phyloP scores from a whole-genome alignment of 2,329 filamentous ascomycete species.

The Penicillium sclerotiorum region DNA sequence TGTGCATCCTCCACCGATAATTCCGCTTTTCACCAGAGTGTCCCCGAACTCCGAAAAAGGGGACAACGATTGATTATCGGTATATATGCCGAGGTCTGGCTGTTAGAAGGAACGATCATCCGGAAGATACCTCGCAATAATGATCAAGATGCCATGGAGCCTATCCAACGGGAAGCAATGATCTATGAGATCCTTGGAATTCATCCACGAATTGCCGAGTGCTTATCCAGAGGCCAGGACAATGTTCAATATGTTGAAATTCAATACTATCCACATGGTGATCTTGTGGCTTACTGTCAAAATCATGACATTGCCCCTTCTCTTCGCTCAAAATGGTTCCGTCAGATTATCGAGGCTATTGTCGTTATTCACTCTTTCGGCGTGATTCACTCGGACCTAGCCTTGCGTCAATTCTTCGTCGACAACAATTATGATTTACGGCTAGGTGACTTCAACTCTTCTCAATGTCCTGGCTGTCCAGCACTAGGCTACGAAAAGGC shows the following conservation, averaged over 20 bases:
- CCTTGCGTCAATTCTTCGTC: constrained; percentile 20
- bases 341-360: constrained; percentile 25
- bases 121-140: constrained; percentile 13
- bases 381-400: constrained; percentile 28
- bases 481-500: constrained; percentile 20
- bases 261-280: constrained; percentile 13
- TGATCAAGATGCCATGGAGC: constrained; percentile 7
- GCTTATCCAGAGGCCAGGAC: neutral
- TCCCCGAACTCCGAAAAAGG: neutral
- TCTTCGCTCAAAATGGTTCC: constrained; percentile 17
- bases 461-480: constrained; percentile 11
- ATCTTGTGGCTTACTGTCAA: constrained; percentile 4
- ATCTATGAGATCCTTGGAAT: neutral
- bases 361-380: constrained; percentile 18
- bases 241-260: constrained; percentile 2
- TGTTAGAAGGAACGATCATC: constrained; percentile 10
- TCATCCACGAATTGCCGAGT: neutral
- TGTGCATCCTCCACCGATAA: too few relatives aligned
- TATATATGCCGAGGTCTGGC: constrained; percentile 13
- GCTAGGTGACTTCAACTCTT: constrained; percentile 24
- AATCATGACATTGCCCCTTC: constrained; percentile 2
- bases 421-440: constrained; percentile 23
- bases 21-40: too few relatives aligned
- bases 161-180: constrained; percentile 10
- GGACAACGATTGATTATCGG: constrained; percentile 12